These are phyloP conservation scores for Spirogloea muscicola DNA, from an alignment of 139 green algal species.

Conservation along the genomic window DNA sequence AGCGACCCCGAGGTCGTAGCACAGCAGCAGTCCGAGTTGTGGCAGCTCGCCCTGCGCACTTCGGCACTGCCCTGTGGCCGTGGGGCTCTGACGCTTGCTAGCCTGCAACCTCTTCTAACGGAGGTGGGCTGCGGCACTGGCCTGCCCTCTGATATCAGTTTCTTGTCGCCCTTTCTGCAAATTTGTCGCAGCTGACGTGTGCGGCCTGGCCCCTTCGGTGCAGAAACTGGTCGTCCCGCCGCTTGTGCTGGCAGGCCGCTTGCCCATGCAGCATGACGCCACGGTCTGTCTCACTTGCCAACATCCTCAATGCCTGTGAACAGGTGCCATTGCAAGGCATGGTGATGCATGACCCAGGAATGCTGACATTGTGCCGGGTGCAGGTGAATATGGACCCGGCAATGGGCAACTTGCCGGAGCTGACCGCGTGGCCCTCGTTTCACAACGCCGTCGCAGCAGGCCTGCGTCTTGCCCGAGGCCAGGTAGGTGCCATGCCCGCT, in stretches of 20 bases:
- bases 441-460: conserved; percentile 88
- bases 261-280: conserved; percentile 63
- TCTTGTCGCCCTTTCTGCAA: no score
- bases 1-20: conserved; percentile 44
- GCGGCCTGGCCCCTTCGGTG: no score
- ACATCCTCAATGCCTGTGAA: no score
- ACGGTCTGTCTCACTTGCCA: conserved; percentile 57
- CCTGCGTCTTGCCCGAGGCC: conserved; percentile 57
- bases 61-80: conserved; percentile 73
- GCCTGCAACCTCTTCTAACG: conserved; percentile 60
- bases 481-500: not conserved
- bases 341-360: no score
- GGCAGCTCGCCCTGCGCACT: conserved; percentile 67
- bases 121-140: conserved; percentile 48
- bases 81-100: conserved; percentile 74
- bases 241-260: conserved; percentile 69
- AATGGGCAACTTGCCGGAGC: conserved; percentile 23
- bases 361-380: no score
- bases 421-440: conserved; percentile 87
- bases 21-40: conserved; percentile 56
- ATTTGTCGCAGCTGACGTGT: no score
- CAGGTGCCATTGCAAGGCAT: no score
- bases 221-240: conserved; percentile 61
- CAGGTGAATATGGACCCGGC: conserved; percentile 26
- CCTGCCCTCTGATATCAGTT: not conserved